Evolutionary conservation across 1,284 basidiomycete genomes (phyloP).

Genomic region (Ceratobasidium sp.): DNA sequence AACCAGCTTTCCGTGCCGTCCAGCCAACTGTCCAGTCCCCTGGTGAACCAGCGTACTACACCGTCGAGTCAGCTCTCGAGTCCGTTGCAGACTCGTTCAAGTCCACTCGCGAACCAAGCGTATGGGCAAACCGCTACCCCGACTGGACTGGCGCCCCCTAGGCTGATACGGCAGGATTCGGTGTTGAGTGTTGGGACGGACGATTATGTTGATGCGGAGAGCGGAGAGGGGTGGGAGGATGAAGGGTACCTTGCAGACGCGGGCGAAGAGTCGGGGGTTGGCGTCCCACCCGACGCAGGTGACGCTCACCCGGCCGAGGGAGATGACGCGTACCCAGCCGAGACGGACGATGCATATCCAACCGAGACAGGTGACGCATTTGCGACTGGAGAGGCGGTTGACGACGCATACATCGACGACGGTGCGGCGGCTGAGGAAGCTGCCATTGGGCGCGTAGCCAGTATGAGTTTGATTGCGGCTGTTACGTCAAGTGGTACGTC

Average conservation of each 20-base stretch:
- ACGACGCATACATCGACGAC: slow-evolving; percentile 33
- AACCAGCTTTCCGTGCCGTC: too few species aligned
- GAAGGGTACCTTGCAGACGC: too few species aligned
- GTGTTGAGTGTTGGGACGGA: slow-evolving; percentile 1
- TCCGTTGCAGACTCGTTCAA: too few species aligned
- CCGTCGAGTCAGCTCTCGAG: too few species aligned
- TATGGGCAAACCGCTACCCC: too few species aligned
- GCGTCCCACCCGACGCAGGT: slow-evolving; percentile 26
- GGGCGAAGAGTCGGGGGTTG: slow-evolving; percentile 4
- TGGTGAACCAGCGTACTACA: too few species aligned
- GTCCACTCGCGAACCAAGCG: too few species aligned
- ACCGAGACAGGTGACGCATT: neutral
- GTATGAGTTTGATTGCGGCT: slow-evolving; percentile 92
- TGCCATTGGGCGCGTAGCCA: slow-evolving; percentile 85
- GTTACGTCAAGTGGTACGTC: slow-evolving; percentile 73
- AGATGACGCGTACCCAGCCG: slow-evolving; percentile 47
- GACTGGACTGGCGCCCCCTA: neutral
- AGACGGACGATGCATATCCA: neutral
- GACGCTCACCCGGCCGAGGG: neutral
- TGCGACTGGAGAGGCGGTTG: slow-evolving; percentile 36
- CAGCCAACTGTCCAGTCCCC: too few species aligned
- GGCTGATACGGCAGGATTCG: neutral
- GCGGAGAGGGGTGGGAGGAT: slow-evolving; percentile 24
- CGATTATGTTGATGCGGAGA: slow-evolving; percentile 33
- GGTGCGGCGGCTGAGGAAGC: slow-evolving; percentile 61